Evolutionary conservation across 2,329 filamentous ascomycete species (phyloP).

Genomic region (Curvularia sp.): DNA sequence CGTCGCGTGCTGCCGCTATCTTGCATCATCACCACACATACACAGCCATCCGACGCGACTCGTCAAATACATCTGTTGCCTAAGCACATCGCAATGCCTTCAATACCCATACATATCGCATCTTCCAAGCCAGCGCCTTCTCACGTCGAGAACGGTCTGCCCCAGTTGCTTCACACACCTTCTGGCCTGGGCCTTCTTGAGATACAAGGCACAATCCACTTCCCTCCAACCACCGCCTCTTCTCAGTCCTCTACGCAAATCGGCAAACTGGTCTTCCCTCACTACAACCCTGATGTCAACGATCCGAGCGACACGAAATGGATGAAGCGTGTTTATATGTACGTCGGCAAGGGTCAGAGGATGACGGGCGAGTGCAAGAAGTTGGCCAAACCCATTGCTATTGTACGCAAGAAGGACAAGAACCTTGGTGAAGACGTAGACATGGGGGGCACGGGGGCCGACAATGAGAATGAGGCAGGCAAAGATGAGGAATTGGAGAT

Average conservation of each 20-base stretch:
- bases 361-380: constrained; percentile 91
- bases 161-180: constrained; percentile 84
- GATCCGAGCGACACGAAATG: constrained; percentile 68
- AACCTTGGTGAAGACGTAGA: constrained; percentile 32
- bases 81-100: constrained; percentile 35
- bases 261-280: constrained; percentile 79
- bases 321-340: constrained; percentile 91
- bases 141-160: constrained; percentile 66
- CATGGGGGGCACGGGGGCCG: constrained; percentile 33
- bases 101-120: constrained; percentile 36
- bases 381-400: constrained; percentile 76
- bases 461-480: constrained; percentile 18
- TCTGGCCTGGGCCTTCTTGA: constrained; percentile 89
- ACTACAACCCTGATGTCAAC: constrained; percentile 64
- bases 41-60: neutral
- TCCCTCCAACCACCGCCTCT: constrained; percentile 64
- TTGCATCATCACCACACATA: neutral
- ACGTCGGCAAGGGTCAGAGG: constrained; percentile 86
- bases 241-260: constrained; percentile 59
- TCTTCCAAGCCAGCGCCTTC: neutral
- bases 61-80: neutral
- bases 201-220: constrained; percentile 88
- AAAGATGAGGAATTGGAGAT: constrained; percentile 71
- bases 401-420: constrained; percentile 65
- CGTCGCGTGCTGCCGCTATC: constrained; percentile 18